Evolutionary conservation across 306 rosid genomes (phyloP), one percentile per base, ranked within the genome.

Genomic region (Crotalaria pallida): DNA sequence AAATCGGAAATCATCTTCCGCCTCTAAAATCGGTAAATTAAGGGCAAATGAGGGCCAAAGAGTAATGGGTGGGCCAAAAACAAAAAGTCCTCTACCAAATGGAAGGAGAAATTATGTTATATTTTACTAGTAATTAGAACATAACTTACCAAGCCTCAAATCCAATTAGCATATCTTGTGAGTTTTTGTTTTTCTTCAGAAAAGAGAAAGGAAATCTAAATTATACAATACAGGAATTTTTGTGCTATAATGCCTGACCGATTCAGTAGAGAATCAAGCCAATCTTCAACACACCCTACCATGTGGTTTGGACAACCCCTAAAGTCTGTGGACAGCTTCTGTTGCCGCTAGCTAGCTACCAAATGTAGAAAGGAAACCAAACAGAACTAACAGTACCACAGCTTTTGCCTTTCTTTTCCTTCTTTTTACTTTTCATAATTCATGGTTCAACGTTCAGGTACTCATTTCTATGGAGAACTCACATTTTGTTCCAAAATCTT

Each of bases 221-320:
- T 6, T 16, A 38, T 22, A 57, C 19, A 56, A 9, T 56, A 10
- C 60, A 3, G 4, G 58, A 44, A 45, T 18, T 6, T 66, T 75
- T 17, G 38, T 19, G 10, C 47, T 21, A 74, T 3, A 31, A 75
- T 44, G 60, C 22, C 61, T 56, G 26, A 5, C 24, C 53, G 18
- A 52, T 55, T 64, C 58, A 27, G 34, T 19, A 8, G 40, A 55
- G 43, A 74, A 43, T 65, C 47, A 26, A 55, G 34, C 58, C 22
- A 65, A 16, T 55, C 29, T 65, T 47, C 43, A 4, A 55, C 27
- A 10, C 68, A 10, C 61, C 58, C 63, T 48, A 58, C 55, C 75
- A 77, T 61, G 76, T 60, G 71, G 40, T 38, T 58, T 21, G 38
- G 73, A 72, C 72, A 75, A 62, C 77, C 62, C 58, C 3, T 72